A percentile compares a stretch with the other conserved stretches of the same genome.
Conservation (phyloP, 768 basidiomycete species). For the Naganishia vaughanmartiniae region DNA sequence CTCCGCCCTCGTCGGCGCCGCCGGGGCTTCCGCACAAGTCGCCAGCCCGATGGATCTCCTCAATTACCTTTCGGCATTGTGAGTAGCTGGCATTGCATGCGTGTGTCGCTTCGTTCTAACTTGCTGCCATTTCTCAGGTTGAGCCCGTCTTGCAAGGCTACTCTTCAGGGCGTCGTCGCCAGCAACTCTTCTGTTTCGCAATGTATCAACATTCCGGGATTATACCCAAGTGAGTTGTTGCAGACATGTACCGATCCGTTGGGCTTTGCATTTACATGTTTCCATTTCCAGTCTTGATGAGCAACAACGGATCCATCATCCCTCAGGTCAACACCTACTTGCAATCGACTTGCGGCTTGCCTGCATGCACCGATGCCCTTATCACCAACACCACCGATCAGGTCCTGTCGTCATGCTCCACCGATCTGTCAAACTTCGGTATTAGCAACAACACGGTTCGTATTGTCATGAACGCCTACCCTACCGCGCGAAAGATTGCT, state of each 20-base stretch:
- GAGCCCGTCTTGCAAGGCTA: constrained; percentile 24
- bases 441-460: constrained; percentile 29
- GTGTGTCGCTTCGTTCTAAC: neutral
- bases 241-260: too few species aligned
- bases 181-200: constrained; percentile 21
- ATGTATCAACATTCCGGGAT: constrained; percentile 26
- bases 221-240: constrained; percentile 27
- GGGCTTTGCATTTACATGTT: neutral
- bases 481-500: constrained; percentile 43
- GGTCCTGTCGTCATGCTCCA: constrained; percentile 17
- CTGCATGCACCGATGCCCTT: constrained; percentile 37
- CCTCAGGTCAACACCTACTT: constrained; percentile 42
- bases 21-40: constrained; percentile 25
- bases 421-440: constrained; percentile 24
- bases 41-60: constrained; percentile 21
- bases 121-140: constrained; percentile 2
- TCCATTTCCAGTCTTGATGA: constrained; percentile 24
- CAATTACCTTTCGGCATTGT: constrained; percentile 24
- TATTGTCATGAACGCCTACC: constrained; percentile 39
- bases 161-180: constrained; percentile 11
- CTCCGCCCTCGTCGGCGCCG: constrained; percentile 16
- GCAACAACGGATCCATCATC: constrained; percentile 40
- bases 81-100: neutral
- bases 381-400: constrained; percentile 34
- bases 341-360: constrained; percentile 34